Evolutionary conservation across 768 basidiomycete species (phyloP).

Genomic region (Leccinum broughii): DNA sequence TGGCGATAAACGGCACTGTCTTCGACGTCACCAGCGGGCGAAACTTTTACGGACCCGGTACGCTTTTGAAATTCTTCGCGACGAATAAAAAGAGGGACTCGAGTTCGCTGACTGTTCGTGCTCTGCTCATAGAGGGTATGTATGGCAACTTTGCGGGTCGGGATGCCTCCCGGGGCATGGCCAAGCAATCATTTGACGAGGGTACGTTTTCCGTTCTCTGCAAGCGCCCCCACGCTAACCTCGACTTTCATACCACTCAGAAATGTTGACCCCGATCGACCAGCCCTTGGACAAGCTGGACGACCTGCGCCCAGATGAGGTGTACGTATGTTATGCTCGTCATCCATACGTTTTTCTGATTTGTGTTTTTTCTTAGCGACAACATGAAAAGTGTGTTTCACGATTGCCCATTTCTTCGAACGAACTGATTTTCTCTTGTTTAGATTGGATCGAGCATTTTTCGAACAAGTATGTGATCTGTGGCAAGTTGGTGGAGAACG

Average conservation of each 20-base stretch:
- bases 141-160: constrained; percentile 97
- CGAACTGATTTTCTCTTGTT: constrained; percentile 5
- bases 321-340: constrained; percentile 51
- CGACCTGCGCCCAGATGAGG: constrained; percentile 77
- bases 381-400: constrained; percentile 78
- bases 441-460: constrained; percentile 95
- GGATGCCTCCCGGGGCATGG: constrained; percentile 96
- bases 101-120: not conserved
- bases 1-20: constrained; percentile 84
- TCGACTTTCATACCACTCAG: constrained; percentile 37
- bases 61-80: constrained; percentile 22
- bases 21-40: constrained; percentile 92
- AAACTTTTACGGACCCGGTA: constrained; percentile 95
- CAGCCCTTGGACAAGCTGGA: constrained; percentile 81
- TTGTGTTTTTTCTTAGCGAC: constrained; percentile 52
- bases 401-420: not conserved
- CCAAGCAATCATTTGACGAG: constrained; percentile 93
- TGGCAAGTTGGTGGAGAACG: constrained; percentile 85
- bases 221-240: too few species aligned
- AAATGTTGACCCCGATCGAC: constrained; percentile 89
- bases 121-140: constrained; percentile 69
- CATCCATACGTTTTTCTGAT: not conserved
- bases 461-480: constrained; percentile 89
- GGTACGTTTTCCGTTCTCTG: constrained; percentile 47
- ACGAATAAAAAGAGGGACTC: not conserved